Evolutionary conservation across 169 alveolate species (phyloP).

Genomic region (Cryptosporidium sp.): DNA sequence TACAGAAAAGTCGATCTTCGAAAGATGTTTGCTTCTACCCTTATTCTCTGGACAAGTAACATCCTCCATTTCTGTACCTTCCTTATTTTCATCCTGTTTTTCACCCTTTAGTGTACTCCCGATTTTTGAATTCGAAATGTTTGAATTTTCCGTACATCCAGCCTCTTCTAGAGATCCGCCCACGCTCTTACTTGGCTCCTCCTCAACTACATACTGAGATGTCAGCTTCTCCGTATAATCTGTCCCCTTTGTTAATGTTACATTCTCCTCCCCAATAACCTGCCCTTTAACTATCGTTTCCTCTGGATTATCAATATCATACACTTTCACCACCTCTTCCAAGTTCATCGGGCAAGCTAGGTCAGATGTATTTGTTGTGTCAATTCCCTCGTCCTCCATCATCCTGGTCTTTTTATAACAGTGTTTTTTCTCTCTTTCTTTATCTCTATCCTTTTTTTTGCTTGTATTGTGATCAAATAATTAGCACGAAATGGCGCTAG

Average conservation of each 20-base stretch:
- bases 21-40: not conserved
- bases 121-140: not conserved
- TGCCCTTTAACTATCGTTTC: constrained; percentile 37
- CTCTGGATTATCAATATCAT: constrained; percentile 6
- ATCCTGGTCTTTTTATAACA: not conserved
- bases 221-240: not conserved
- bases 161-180: not conserved
- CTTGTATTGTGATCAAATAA: constrained; percentile 74
- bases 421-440: not conserved
- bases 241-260: not conserved
- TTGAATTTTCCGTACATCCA: constrained; percentile 9
- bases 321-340: not conserved
- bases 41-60: not conserved
- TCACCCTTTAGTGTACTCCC: not conserved
- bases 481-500: constrained; percentile 63
- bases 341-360: constrained; percentile 7
- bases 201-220: not conserved
- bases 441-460: constrained; percentile 14
- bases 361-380: not conserved
- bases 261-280: not conserved
- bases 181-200: not conserved
- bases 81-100: constrained; percentile 16
- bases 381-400: constrained; percentile 44
- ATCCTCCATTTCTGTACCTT: not conserved
- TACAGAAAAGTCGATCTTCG: constrained; percentile 54